These are phyloP conservation scores for Alternaria gansuensis DNA, from an alignment of 2,329 filamentous ascomycete species.

Conservation along the genomic window DNA sequence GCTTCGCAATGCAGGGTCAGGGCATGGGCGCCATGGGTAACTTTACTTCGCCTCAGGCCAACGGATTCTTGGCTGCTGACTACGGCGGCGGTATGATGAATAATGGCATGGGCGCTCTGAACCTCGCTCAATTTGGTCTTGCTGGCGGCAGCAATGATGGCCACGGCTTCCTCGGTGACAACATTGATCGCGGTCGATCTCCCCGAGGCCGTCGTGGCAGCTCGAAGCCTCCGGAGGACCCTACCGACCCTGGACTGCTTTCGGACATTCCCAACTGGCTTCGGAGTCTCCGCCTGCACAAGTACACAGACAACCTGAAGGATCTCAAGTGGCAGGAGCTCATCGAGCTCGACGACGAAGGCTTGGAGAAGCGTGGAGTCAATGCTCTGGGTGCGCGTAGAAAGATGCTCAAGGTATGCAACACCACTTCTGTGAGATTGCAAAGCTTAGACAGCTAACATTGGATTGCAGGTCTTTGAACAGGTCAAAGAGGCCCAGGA, in stretches of 20 bases:
- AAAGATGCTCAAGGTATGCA: constrained; percentile 91
- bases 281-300: constrained; percentile 91
- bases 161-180: constrained; percentile 92
- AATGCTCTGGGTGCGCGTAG: constrained; percentile 92
- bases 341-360: constrained; percentile 90
- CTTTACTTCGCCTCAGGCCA: constrained; percentile 90
- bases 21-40: constrained; percentile 68
- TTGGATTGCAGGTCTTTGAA: constrained; percentile 78
- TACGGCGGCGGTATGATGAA: constrained; percentile 76
- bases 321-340: constrained; percentile 97
- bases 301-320: constrained; percentile 98
- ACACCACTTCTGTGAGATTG: background rate
- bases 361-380: constrained; percentile 89
- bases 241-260: constrained; percentile 86
- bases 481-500: constrained; percentile 77
- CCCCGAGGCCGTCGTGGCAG: constrained; percentile 91
- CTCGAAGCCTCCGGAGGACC: constrained; percentile 97
- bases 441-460: constrained; percentile 41
- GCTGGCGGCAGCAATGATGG: constrained; percentile 54
- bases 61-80: constrained; percentile 91
- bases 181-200: constrained; percentile 88
- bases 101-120: constrained; percentile 74
- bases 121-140: constrained; percentile 73
- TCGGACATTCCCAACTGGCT: constrained; percentile 98
- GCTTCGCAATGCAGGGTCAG: constrained; percentile 75